Evolutionary conservation across 495 filamentous ascomycete genomes (phyloP).

Genomic region (Aspergillus steynii): DNA sequence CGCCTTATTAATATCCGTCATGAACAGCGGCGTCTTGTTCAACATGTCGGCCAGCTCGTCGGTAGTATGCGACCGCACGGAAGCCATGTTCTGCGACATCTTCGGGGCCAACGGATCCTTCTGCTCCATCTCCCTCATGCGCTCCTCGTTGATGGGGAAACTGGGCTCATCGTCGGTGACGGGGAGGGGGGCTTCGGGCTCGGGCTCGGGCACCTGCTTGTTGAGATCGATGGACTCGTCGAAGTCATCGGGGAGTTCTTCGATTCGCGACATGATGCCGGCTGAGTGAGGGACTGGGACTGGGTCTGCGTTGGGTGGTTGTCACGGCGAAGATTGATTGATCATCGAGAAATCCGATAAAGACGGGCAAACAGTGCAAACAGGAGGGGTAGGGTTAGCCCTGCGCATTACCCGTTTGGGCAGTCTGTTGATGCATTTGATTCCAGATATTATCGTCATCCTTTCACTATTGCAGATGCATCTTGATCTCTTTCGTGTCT

Average conservation of each 20-base stretch:
- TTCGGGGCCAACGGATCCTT: conserved; percentile 36
- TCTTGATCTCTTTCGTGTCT: not conserved
- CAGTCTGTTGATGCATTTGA: not conserved
- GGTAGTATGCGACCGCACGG: conserved; percentile 59
- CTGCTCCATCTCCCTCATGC: conserved; percentile 33
- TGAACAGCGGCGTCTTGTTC: conserved; percentile 86
- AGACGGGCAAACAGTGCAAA: conserved; percentile 43
- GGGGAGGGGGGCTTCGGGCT: conserved; percentile 20
- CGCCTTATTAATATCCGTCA: conserved; percentile 82
- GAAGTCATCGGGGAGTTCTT: conserved; percentile 54
- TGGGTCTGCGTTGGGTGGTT: conserved; percentile 4
- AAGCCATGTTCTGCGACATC: conserved; percentile 61
- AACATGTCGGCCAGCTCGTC: conserved; percentile 74
- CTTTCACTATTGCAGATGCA: too few species aligned
- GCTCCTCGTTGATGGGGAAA: conserved; percentile 47
- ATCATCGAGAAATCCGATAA: conserved; percentile 11
- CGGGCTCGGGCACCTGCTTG: conserved; percentile 19
- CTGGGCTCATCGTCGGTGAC: conserved; percentile 37
- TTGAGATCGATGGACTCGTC: conserved; percentile 47
- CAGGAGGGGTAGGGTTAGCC: conserved; percentile 31
- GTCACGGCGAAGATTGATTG: not conserved
- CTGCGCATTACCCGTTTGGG: conserved; percentile 16
- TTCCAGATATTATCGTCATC: too few species aligned
- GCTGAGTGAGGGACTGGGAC: not conserved
- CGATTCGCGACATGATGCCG: conserved; percentile 41